phyloP scores from a whole-genome alignment of 768 basidiomycete species.

The Rhodotorula diobovata region DNA sequence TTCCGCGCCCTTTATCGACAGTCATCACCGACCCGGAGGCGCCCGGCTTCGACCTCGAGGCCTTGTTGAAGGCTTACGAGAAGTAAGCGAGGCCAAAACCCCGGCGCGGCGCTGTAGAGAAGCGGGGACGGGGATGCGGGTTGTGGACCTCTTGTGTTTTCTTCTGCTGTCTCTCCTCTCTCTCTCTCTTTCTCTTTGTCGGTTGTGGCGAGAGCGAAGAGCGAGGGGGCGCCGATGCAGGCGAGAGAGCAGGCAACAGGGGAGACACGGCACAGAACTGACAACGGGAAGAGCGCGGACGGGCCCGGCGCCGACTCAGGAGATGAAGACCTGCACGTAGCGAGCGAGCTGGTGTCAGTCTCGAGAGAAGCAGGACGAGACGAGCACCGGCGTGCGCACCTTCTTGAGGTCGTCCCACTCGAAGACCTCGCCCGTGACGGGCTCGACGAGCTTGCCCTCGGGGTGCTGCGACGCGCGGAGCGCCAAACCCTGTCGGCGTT shows the following conservation, averaged over 20 bases:
- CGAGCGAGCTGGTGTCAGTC: constrained; percentile 42
- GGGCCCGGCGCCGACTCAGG: neutral
- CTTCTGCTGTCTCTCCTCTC: no score
- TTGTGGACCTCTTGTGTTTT: neutral
- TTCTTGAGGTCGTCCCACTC: constrained; percentile 67
- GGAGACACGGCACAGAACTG: no score
- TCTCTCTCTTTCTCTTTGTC: neutral
- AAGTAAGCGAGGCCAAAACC: constrained; percentile 12
- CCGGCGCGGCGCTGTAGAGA: neutral
- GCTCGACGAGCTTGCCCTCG: constrained; percentile 88
- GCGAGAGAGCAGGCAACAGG: no score
- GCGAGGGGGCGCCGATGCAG: no score
- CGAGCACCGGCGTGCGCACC: constrained; percentile 63
- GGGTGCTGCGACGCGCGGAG: constrained; percentile 59
- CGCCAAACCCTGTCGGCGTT: constrained; percentile 9
- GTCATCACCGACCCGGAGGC: constrained; percentile 92
- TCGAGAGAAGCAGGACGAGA: constrained; percentile 58
- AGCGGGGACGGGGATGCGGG: no score
- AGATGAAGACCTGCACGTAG: constrained; percentile 6
- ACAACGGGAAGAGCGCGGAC: neutral
- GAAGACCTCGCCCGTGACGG: constrained; percentile 64
- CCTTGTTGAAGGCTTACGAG: constrained; percentile 53
- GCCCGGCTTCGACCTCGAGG: constrained; percentile 93
- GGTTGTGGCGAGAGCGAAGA: no score
- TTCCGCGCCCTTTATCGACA: constrained; percentile 47